phyloP scores from a whole-genome alignment of 306 rosid species.

The Begonia masoniana region DNA sequence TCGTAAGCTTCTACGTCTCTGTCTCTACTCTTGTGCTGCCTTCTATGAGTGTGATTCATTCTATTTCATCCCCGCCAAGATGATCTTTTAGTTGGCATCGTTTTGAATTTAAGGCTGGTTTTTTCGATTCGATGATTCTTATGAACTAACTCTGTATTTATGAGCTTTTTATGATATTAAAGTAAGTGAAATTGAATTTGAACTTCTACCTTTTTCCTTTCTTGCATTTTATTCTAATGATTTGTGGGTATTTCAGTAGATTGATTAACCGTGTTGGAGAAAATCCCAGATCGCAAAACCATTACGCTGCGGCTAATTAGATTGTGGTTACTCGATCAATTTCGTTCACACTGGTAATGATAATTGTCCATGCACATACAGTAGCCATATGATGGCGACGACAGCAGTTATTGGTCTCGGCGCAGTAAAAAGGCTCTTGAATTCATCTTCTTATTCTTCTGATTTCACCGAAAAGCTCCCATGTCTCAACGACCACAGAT shows the following conservation, averaged over 20 bases:
- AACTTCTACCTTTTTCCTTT: conserved; percentile 1
- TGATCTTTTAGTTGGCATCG: not conserved
- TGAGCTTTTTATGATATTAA: not conserved
- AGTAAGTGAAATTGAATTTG: not conserved
- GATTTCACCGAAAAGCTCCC: conserved; percentile 59
- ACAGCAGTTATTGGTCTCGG: conserved; percentile 84
- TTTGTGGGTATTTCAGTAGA: conserved; percentile 11
- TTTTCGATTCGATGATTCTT: not conserved
- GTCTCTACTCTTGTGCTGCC: not conserved
- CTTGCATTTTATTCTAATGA: too few species aligned
- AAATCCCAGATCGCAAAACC: conserved; percentile 18
- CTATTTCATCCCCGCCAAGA: not conserved
- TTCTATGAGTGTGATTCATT: not conserved
- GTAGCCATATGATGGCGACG: conserved; percentile 66
- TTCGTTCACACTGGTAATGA: conserved; percentile 28
- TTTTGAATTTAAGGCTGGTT: not conserved
- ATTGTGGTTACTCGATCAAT: conserved; percentile 10
- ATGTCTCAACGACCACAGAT: conserved; percentile 34
- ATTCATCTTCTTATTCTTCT: conserved; percentile 60
- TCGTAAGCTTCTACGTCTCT: not conserved
- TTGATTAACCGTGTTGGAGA: conserved; percentile 6
- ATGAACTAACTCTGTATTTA: too few species aligned
- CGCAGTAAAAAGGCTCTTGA: conserved; percentile 73
- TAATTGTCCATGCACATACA: conserved; percentile 21
- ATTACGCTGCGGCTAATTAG: conserved; percentile 3